Percentiles rank a stretch among this genome's conserved stretches.
Evolutionary conservation across 2,329 filamentous ascomycete genomes (phyloP).

Genomic region (Tolypocladium pustulatum): DNA sequence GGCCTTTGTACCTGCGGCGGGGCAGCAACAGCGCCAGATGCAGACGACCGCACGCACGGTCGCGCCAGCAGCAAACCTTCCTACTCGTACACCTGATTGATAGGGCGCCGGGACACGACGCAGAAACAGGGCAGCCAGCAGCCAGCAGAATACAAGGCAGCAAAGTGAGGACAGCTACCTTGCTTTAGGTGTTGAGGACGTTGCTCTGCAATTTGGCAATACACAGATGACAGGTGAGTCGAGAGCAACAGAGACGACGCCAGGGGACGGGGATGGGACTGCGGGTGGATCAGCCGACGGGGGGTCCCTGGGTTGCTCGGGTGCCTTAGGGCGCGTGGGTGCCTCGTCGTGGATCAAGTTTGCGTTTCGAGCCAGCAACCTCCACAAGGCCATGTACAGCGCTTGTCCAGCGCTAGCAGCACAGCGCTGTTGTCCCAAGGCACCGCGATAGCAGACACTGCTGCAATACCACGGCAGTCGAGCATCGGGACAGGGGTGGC

Average conservation of each 20-base stretch:
- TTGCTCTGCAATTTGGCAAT: too few species aligned
- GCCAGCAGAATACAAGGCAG: not conserved
- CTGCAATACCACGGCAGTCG: slow-evolving; percentile 2
- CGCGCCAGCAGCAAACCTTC: not conserved
- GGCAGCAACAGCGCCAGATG: not conserved
- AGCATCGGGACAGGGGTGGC: not conserved
- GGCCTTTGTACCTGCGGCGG: not conserved
- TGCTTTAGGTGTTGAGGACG: too few species aligned
- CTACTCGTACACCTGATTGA: not conserved
- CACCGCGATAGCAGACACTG: not conserved
- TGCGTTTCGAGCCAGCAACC: not conserved
- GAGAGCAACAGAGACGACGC: not conserved
- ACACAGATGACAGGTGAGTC: not conserved
- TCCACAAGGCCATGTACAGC: not conserved
- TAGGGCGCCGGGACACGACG: not conserved
- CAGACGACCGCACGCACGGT: not conserved
- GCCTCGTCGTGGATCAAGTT: slow-evolving; percentile 2
- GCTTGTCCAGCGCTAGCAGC: not conserved
- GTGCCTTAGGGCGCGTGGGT: not conserved
- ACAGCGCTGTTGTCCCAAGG: not conserved
- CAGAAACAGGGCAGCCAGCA: not conserved
- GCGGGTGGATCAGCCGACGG: not conserved
- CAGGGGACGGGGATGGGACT: not conserved
- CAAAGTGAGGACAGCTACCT: not conserved
- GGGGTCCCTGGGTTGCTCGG: not conserved